These are phyloP conservation scores for Paramecium sonneborni DNA, from an alignment of 73 alveolate species.

Conservation along the genomic window DNA sequence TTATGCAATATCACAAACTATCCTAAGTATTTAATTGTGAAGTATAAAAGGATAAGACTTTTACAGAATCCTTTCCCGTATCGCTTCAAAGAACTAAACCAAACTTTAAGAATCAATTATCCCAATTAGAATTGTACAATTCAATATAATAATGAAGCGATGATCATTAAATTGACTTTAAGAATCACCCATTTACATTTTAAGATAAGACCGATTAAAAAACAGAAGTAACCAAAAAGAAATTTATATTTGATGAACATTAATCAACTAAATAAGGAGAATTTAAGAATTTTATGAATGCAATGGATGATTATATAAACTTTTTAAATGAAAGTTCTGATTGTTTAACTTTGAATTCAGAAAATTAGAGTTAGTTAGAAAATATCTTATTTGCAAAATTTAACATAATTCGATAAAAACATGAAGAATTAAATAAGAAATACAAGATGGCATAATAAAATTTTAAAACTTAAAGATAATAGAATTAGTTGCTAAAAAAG, in stretches of 20 bases:
- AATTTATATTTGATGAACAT: slow-evolving; percentile 10
- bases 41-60: slow-evolving; percentile 20
- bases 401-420: slow-evolving; percentile 27
- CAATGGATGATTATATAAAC: slow-evolving; percentile 56
- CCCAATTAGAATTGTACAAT: slow-evolving; percentile 1
- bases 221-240: slow-evolving; percentile 37
- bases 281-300: slow-evolving; percentile 14
- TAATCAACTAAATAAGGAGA: slow-evolving; percentile 22
- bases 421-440: slow-evolving; percentile 8
- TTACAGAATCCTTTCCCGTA: slow-evolving; percentile 42
- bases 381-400: background rate
- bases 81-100: background rate
- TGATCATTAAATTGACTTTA: background rate
- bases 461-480: background rate
- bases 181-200: slow-evolving; percentile 30
- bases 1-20: slow-evolving; percentile 7
- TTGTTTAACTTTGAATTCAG: background rate
- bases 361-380: background rate
- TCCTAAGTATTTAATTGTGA: background rate
- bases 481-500: background rate
- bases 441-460: background rate
- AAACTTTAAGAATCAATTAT: background rate
- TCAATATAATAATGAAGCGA: background rate
- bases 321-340: slow-evolving; percentile 21
- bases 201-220: slow-evolving; percentile 18